Evolutionary conservation across 768 basidiomycete genomes (phyloP).

Genomic region (Boletus pseudo-olivaceus): DNA sequence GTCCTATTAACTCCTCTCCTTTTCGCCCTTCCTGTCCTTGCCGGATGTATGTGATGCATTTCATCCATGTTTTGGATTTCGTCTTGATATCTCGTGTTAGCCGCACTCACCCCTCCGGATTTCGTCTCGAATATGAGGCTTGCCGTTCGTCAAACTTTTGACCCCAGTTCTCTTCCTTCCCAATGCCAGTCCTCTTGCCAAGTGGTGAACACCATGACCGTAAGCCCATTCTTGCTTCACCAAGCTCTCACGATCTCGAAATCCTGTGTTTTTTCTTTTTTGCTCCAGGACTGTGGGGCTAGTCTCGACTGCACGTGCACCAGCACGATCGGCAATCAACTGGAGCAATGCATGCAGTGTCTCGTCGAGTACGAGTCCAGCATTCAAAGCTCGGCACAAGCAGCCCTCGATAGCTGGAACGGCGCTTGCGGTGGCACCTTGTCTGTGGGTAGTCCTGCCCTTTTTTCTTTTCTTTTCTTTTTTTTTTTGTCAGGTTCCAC

Average conservation of each 20-base stretch:
- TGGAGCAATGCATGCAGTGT: constrained; percentile 22
- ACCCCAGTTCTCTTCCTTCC: constrained; percentile 9
- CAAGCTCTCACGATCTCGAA: too few species aligned
- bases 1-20: constrained; percentile 22
- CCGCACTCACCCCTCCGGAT: background rate
- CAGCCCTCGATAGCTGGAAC: constrained; percentile 15
- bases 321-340: constrained; percentile 4
- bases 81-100: background rate
- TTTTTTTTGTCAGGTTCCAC: too few species aligned
- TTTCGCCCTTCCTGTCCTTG: constrained; percentile 5
- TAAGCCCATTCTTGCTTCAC: constrained; percentile 2
- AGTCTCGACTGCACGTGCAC: constrained; percentile 13
- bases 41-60: constrained; percentile 8
- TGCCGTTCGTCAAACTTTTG: constrained; percentile 18
- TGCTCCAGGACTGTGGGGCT: constrained; percentile 7
- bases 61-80: background rate
- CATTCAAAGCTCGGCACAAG: constrained; percentile 4
- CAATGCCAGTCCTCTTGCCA: constrained; percentile 21
- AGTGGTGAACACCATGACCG: constrained; percentile 18
- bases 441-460: constrained; percentile 11
- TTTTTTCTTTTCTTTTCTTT: too few species aligned
- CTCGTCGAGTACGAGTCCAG: constrained; percentile 1
- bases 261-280: background rate
- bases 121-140: constrained; percentile 7
- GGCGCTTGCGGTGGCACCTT: constrained; percentile 13